phyloP scores from a whole-genome alignment of 495 filamentous ascomycete species.

The Podospora bellae-mahoneyi region DNA sequence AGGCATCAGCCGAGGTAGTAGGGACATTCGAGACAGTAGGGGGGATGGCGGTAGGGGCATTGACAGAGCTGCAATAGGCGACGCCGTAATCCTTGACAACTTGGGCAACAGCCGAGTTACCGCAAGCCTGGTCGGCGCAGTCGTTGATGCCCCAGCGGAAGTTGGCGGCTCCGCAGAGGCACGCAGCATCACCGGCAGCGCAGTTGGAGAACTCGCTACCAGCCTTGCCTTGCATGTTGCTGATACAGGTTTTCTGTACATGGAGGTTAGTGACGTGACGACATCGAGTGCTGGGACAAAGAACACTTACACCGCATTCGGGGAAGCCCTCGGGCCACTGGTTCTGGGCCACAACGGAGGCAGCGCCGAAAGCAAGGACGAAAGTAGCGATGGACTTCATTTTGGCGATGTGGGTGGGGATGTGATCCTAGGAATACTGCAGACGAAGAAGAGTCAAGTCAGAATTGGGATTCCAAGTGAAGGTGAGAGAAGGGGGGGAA shows the following conservation, averaged over 20 bases:
- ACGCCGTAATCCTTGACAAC: conserved; percentile 36
- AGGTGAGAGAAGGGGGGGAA: conserved; percentile 1
- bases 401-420: conserved; percentile 21
- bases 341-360: conserved; percentile 27
- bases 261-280: background rate
- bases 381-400: conserved; percentile 40
- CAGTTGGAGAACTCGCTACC: conserved; percentile 55
- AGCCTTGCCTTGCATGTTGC: conserved; percentile 67
- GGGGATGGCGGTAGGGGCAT: conserved; percentile 17
- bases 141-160: conserved; percentile 76
- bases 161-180: conserved; percentile 66
- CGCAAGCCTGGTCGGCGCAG: conserved; percentile 68
- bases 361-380: conserved; percentile 33
- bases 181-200: conserved; percentile 48
- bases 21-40: conserved; percentile 28
- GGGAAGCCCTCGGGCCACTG: conserved; percentile 32
- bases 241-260: conserved; percentile 63
- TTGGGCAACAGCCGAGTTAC: conserved; percentile 29
- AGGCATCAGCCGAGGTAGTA: conserved; percentile 4
- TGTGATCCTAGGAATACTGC: conserved; percentile 8
- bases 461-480: conserved; percentile 6
- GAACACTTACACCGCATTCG: conserved; percentile 41
- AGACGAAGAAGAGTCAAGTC: background rate
- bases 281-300: background rate
- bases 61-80: conserved; percentile 32